These are phyloP conservation scores for Cryoendolithus antarcticus DNA, from an alignment of 2,329 filamentous ascomycete species.

Conservation along the genomic window DNA sequence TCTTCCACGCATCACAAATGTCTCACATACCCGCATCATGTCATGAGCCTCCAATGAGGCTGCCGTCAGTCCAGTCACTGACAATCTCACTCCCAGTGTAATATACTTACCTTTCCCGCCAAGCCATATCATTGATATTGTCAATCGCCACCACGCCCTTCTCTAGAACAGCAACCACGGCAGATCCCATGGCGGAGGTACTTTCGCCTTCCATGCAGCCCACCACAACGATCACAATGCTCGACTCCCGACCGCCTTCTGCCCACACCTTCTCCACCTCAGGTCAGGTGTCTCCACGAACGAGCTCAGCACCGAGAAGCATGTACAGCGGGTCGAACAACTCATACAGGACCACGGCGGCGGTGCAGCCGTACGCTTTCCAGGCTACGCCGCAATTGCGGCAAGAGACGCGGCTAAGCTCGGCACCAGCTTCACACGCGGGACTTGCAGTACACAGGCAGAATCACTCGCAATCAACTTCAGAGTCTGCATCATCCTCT, in stretches of 20 bases:
- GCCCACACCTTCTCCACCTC: conserved; percentile 34
- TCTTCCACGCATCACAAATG: too few relatives aligned
- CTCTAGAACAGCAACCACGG: conserved; percentile 1
- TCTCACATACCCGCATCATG: too few relatives aligned
- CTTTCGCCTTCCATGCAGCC: conserved; percentile 36
- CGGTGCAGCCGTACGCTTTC: conserved; percentile 39
- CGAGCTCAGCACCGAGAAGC: conserved; percentile 29
- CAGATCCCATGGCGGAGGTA: conserved; percentile 29
- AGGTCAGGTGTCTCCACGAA: conserved; percentile 24
- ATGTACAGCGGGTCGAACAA: conserved; percentile 31
- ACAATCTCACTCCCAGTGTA: too few relatives aligned
- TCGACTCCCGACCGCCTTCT: conserved; percentile 32
- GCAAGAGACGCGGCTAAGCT: conserved; percentile 43
- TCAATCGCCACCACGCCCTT: too few relatives aligned
- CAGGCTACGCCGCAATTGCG: conserved; percentile 42
- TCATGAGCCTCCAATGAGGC: too few relatives aligned
- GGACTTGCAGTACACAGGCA: conserved; percentile 6
- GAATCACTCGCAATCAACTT: conserved; percentile 21
- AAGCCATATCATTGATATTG: too few relatives aligned
- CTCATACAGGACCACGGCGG: conserved; percentile 28
- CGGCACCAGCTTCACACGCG: conserved; percentile 30
- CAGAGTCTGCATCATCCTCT: conserved; percentile 38
- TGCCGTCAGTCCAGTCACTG: too few relatives aligned
- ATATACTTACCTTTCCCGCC: too few relatives aligned
- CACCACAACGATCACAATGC: conserved; percentile 37